phyloP scores from a whole-genome alignment of 176 grass and related monocot genomes.

The Carex scoparia region DNA sequence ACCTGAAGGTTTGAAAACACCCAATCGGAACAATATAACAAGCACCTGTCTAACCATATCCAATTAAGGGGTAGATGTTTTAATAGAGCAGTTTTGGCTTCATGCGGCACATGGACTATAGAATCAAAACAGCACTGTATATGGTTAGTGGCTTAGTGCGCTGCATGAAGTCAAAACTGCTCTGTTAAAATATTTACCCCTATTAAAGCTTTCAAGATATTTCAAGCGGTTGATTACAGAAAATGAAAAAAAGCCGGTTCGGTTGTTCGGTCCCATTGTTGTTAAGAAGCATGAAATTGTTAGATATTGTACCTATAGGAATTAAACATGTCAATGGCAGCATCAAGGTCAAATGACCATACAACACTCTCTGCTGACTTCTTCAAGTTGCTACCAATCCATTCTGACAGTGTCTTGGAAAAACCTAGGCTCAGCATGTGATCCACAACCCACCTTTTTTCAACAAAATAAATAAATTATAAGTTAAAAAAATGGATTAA shows the following conservation, averaged over 20 bases:
- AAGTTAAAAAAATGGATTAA: background rate
- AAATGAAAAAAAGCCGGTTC: background rate
- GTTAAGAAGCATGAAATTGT: background rate
- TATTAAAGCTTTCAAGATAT: no score
- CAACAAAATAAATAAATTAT: background rate
- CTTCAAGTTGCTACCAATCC: constrained; percentile 91
- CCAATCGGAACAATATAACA: background rate
- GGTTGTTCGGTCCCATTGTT: background rate
- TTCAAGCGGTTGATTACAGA: background rate
- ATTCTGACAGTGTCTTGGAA: constrained; percentile 81
- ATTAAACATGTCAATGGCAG: constrained; percentile 87
- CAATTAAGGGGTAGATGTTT: no score
- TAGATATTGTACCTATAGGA: constrained; percentile 58
- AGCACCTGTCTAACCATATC: background rate
- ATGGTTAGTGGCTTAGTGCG: no score
- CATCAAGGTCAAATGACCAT: constrained; percentile 86
- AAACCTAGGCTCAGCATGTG: constrained; percentile 86
- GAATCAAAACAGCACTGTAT: no score
- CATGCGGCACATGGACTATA: no score
- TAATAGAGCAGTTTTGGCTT: no score
- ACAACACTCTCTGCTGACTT: constrained; percentile 56
- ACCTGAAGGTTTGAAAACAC: background rate
- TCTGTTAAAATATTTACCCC: no score
- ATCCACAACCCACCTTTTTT: constrained; percentile 78
- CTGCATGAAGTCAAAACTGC: no score